Evolutionary conservation across 1,139 yeast genomes (phyloP), one percentile per base, ranked within the genome.

Genomic region (Geotrichum candidum): DNA sequence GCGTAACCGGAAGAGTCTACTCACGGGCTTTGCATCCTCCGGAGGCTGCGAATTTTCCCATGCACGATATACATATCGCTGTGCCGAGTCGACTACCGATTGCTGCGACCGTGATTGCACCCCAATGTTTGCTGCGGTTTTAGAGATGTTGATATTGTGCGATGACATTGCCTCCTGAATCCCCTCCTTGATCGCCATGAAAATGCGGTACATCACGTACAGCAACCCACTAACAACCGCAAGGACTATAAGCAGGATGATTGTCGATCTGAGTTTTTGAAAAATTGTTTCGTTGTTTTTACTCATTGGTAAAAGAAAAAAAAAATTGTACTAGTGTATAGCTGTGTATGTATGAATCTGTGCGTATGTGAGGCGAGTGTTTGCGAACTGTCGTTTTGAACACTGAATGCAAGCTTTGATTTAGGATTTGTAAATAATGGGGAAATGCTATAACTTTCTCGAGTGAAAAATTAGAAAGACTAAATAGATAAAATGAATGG

Each of bases 11-110:
- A 51, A 13, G 45, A 46, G 15, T 18, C 57, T 29, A 35, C 59
- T 53, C 18, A 53, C 52, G 18, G 45, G 45, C 22, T 56, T 53
- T 22, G 51, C 57, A 18, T 60, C 63, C 11, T 65, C 67, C 15
- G 64, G 67, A 2, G 66, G 63, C 48, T 62, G 62, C 1, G 66
- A 65, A 48, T 66, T 64, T 51, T 56, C 63, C 65, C 66, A 66
- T 18, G 65, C 65, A 48, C 64, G 63, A 60, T 63, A 64, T 3
- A 63, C 67, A 22, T 57, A 61, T 41, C 65, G 59, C 56, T 65
- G 67, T 0, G 66, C 67, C 22, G 62, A 57, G 50, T 65, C 67
- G 22, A 65, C 53, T 9, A 66, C 59, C 29, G 52, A 58, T 50
- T 65, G 64, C 51, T 60, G 63, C n/a, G 59, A 51, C 41, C 64